Evolutionary conservation across 2,329 filamentous ascomycete species (phyloP).

Genomic region (Domatiomyces catenatus): DNA sequence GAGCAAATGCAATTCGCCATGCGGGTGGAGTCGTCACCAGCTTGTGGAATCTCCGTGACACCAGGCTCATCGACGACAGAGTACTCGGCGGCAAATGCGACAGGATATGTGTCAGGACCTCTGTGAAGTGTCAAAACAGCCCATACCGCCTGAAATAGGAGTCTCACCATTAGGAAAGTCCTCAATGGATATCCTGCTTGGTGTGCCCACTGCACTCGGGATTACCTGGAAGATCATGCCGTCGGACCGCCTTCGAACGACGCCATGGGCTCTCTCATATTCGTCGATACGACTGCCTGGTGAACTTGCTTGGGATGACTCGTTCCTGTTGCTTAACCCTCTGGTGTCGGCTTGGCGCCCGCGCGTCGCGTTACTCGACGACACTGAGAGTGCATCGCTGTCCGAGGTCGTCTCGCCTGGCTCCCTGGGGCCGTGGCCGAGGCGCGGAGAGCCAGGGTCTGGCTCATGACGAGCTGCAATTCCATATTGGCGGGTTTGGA

Average conservation of each 20-base stretch:
- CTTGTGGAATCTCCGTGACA: slow-evolving; percentile 73
- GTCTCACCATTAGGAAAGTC: slow-evolving; percentile 65
- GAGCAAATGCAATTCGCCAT: slow-evolving; percentile 83
- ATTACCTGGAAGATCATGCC: slow-evolving; percentile 39
- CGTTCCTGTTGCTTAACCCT: slow-evolving; percentile 18
- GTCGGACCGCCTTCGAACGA: slow-evolving; percentile 24
- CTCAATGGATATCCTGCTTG: slow-evolving; percentile 35
- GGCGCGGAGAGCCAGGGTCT: slow-evolving; percentile 26
- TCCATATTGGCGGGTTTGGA: slow-evolving; percentile 44
- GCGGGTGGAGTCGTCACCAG: slow-evolving; percentile 83
- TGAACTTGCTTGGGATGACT: slow-evolving; percentile 24
- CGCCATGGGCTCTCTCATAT: slow-evolving; percentile 36
- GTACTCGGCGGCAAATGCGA: slow-evolving; percentile 80
- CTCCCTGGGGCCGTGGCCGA: slow-evolving; percentile 26
- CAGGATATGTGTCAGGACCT: slow-evolving; percentile 79
- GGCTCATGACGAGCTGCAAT: slow-evolving; percentile 28
- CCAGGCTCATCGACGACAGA: slow-evolving; percentile 64
- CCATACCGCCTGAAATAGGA: background rate
- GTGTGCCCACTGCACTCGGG: slow-evolving; percentile 27
- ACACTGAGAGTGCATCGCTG: slow-evolving; percentile 16
- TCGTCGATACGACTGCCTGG: slow-evolving; percentile 38
- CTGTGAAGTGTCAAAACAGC: slow-evolving; percentile 34
- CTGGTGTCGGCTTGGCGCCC: slow-evolving; percentile 15
- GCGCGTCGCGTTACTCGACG: slow-evolving; percentile 15
- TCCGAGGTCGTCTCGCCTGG: slow-evolving; percentile 15